phyloP scores from a whole-genome alignment of 148 eudicot genomes.

The Nyssa sinensis region DNA sequence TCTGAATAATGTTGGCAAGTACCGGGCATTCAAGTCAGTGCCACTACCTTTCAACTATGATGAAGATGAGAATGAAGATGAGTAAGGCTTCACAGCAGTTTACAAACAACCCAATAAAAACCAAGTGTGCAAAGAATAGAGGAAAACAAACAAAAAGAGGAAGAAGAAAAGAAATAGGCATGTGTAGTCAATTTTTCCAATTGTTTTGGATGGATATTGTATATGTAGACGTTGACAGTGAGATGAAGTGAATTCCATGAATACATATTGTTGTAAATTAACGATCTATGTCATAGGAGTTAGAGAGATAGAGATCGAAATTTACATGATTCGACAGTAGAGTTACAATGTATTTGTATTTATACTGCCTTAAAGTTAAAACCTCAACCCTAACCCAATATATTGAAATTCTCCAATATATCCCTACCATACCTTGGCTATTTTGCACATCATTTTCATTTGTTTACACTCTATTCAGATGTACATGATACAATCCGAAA shows the following conservation, averaged over 20 bases:
- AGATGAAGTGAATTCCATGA: not conserved
- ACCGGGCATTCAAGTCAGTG: slow-evolving; percentile 25
- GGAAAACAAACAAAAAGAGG: not conserved
- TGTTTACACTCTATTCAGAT: too few species aligned
- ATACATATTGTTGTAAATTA: too few species aligned
- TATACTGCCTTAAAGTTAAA: too few species aligned
- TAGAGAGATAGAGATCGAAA: too few species aligned
- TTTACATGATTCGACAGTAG: too few species aligned
- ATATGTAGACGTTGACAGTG: not conserved
- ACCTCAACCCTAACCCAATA: too few species aligned
- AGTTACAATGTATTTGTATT: too few species aligned
- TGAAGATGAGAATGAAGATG: not conserved
- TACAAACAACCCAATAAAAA: not conserved
- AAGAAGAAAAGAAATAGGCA: not conserved
- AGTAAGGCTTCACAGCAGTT: not conserved
- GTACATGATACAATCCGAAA: too few species aligned
- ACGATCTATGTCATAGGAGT: too few species aligned
- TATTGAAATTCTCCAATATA: too few species aligned
- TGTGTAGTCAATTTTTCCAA: not conserved
- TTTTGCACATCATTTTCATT: too few species aligned
- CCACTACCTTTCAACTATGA: slow-evolving; percentile 25
- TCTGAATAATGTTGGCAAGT: slow-evolving; percentile 29
- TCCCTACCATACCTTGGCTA: too few species aligned
- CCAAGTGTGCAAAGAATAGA: not conserved
- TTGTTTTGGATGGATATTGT: not conserved